These are phyloP conservation scores for Sugiyamaella novakii DNA, from an alignment of 1,139 yeast genomes.

Conservation along the genomic window DNA sequence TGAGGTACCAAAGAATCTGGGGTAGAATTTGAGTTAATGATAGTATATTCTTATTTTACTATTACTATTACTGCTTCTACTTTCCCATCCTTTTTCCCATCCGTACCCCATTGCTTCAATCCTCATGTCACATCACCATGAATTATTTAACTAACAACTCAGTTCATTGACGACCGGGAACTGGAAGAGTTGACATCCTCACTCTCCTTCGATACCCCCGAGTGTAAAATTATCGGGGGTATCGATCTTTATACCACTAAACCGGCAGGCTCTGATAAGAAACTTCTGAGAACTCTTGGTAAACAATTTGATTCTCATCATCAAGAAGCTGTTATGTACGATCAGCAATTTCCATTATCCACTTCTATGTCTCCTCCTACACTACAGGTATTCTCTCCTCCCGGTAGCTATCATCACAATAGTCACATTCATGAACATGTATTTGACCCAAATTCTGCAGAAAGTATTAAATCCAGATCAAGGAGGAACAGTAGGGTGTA, in stretches of 20 bases:
- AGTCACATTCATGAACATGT: slow-evolving; percentile 13
- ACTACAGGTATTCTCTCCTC: slow-evolving; percentile 28
- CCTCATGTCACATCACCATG: too few species aligned
- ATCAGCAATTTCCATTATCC: slow-evolving; percentile 29
- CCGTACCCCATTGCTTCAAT: too few species aligned
- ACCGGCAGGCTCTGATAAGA: slow-evolving; percentile 86
- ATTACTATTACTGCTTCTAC: too few species aligned
- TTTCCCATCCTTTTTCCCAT: too few species aligned
- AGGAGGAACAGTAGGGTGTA: slow-evolving; percentile 13
- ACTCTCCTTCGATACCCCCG: slow-evolving; percentile 82
- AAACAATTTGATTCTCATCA: slow-evolving; percentile 51
- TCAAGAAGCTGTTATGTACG: slow-evolving; percentile 30
- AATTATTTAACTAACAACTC: too few species aligned
- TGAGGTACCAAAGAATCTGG: too few species aligned
- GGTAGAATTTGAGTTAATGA: too few species aligned
- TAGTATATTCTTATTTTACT: too few species aligned
- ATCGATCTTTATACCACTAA: slow-evolving; percentile 94
- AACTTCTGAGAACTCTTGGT: slow-evolving; percentile 84
- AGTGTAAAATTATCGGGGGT: slow-evolving; percentile 86
- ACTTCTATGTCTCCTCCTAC: slow-evolving; percentile 29
- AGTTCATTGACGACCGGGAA: slow-evolving; percentile 92
- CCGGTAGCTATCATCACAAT: slow-evolving; percentile 13
- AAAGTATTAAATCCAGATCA: slow-evolving; percentile 7
- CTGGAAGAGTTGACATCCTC: slow-evolving; percentile 86
- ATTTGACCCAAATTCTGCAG: slow-evolving; percentile 13